Evolutionary conservation across 176 grass and related monocot species (phyloP).

Genomic region (Carex pumila): DNA sequence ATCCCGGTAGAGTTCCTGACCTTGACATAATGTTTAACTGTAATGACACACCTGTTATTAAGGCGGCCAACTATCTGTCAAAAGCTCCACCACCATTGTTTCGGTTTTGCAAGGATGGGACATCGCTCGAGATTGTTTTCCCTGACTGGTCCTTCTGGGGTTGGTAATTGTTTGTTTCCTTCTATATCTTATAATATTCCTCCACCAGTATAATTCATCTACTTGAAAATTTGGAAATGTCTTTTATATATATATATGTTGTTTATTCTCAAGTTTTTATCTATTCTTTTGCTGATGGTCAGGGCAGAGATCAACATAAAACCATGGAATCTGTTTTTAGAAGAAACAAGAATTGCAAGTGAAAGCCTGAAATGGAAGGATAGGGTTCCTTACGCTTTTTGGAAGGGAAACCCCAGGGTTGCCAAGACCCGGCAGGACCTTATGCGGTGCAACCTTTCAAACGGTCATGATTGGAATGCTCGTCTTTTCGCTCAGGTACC

Average conservation of each 20-base stretch:
- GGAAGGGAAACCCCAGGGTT: constrained; percentile 68
- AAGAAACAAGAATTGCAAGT: constrained; percentile 34
- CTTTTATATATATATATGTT: neutral
- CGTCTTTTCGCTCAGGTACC: constrained; percentile 47
- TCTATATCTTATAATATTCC: neutral
- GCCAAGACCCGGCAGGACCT: constrained; percentile 37
- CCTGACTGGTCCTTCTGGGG: constrained; percentile 95
- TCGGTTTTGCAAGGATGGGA: constrained; percentile 47
- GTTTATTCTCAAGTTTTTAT: neutral
- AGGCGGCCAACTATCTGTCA: constrained; percentile 12
- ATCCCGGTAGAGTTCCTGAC: constrained; percentile 52
- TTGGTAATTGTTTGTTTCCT: constrained; percentile 27
- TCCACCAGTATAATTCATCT: neutral
- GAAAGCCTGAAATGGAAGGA: constrained; percentile 43
- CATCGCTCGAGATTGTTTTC: constrained; percentile 51
- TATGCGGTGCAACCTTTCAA: constrained; percentile 52
- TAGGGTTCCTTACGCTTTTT: constrained; percentile 62
- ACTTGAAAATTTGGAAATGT: neutral
- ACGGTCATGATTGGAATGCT: constrained; percentile 55
- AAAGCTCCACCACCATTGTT: constrained; percentile 33
- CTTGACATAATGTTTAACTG: constrained; percentile 72
- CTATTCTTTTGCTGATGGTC: neutral
- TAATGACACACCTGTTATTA: constrained; percentile 41
- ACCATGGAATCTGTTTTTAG: constrained; percentile 48
- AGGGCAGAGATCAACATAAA: constrained; percentile 87